A percentile compares a stretch with the other conserved stretches of the same genome.
Conservation (phyloP, 805 yeast genomes). For the Sugiyamaella boreocaroliniensis region DNA sequence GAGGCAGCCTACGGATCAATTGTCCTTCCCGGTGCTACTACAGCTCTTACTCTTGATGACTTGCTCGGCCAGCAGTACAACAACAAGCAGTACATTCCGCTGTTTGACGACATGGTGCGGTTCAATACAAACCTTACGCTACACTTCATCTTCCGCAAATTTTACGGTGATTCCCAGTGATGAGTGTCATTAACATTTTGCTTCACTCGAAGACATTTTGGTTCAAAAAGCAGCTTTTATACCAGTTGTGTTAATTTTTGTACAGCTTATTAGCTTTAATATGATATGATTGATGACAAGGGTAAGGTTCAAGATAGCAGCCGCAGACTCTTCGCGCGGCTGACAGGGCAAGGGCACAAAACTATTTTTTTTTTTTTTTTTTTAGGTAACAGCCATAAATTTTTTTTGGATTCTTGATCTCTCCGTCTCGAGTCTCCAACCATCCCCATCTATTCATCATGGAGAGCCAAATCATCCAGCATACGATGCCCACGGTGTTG, state of each 20-base stretch:
- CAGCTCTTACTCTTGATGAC: slow-evolving; percentile 60
- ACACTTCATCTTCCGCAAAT: slow-evolving; percentile 65
- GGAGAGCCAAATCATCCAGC: background rate
- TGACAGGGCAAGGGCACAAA: background rate
- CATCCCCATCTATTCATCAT: background rate
- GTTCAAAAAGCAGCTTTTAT: background rate
- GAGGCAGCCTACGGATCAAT: slow-evolving; percentile 64
- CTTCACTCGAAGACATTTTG: no score
- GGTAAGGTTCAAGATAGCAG: background rate
- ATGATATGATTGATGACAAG: background rate
- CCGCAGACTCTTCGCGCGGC: background rate
- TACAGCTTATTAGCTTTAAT: no score
- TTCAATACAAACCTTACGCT: slow-evolving; percentile 65
- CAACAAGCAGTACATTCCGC: slow-evolving; percentile 43
- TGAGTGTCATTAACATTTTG: background rate
- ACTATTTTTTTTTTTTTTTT: background rate
- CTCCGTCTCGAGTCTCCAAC: background rate
- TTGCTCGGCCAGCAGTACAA: slow-evolving; percentile 70
- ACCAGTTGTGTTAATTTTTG: no score
- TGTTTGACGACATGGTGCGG: slow-evolving; percentile 62
- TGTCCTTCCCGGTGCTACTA: slow-evolving; percentile 48
- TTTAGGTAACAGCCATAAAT: background rate
- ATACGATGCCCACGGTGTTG: slow-evolving; percentile 67
- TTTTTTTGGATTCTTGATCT: background rate
- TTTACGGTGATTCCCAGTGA: slow-evolving; percentile 45